Conservation (phyloP, 192 early-diverging fungal genomes). For the Coemansia sp. region DNA sequence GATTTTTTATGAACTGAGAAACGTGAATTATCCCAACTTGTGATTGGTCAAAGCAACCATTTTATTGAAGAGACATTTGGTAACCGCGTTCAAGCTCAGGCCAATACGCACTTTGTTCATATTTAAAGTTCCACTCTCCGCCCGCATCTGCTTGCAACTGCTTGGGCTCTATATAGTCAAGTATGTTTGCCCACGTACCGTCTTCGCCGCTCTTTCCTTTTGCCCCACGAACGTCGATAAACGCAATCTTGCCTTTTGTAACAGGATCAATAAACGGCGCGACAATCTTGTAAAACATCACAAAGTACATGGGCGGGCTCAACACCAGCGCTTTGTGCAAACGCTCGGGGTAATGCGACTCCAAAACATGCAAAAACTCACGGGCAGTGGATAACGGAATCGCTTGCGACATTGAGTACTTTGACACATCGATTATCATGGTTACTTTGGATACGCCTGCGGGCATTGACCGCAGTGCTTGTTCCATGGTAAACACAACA, state of each 20-base stretch:
- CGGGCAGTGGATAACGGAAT: slow-evolving; percentile 68
- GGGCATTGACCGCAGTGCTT: slow-evolving; percentile 66
- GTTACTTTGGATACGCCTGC: slow-evolving; percentile 67
- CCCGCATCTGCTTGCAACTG: slow-evolving; percentile 68
- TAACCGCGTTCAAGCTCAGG: slow-evolving; percentile 21
- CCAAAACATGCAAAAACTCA: slow-evolving; percentile 76
- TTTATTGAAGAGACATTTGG: background rate
- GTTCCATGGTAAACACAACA: slow-evolving; percentile 80
- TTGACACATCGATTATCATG: slow-evolving; percentile 81
- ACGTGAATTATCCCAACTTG: background rate
- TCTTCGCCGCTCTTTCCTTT: slow-evolving; percentile 19
- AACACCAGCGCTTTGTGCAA: slow-evolving; percentile 66
- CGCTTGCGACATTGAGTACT: slow-evolving; percentile 60
- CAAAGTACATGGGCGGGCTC: slow-evolving; percentile 82
- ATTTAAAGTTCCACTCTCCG: slow-evolving; percentile 67
- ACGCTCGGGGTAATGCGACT: slow-evolving; percentile 86
- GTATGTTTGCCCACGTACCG: slow-evolving; percentile 34
- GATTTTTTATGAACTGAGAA: too few relatives aligned
- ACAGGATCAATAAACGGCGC: slow-evolving; percentile 88
- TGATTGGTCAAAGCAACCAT: background rate
- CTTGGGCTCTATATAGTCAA: slow-evolving; percentile 18
- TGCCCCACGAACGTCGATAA: slow-evolving; percentile 65
- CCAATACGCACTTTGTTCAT: slow-evolving; percentile 71
- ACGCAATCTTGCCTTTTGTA: slow-evolving; percentile 80
- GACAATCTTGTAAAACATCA: slow-evolving; percentile 77